phyloP scores from a whole-genome alignment of 2,329 filamentous ascomycete species.

The Clarireedia paspali region DNA sequence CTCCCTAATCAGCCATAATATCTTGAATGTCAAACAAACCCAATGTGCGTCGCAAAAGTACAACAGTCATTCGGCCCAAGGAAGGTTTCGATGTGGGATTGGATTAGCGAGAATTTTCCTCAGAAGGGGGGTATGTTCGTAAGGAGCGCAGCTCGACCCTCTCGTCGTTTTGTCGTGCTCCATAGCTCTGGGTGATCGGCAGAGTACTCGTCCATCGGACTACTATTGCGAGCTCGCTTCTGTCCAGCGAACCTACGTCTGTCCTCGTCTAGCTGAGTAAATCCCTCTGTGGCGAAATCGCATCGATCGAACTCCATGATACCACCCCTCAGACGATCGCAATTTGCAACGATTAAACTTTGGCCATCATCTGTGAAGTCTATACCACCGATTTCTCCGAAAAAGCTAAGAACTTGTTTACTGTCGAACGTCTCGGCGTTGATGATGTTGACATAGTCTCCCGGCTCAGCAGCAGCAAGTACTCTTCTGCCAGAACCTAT shows the following conservation, averaged over 20 bases:
- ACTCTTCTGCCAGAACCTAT: conserved; percentile 58
- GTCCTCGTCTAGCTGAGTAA: conserved; percentile 3
- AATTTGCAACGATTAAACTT: conserved; percentile 61
- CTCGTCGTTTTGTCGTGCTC: conserved; percentile 5
- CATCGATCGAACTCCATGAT: conserved; percentile 30
- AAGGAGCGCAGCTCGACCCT: neutral
- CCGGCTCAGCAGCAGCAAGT: conserved; percentile 67
- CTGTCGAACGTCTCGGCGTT: conserved; percentile 55
- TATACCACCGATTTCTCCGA: conserved; percentile 67
- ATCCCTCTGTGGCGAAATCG: conserved; percentile 18
- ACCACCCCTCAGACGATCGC: conserved; percentile 58
- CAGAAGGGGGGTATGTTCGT: neutral
- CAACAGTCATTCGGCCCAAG: too few species aligned
- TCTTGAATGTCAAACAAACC: too few species aligned
- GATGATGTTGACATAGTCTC: conserved; percentile 65
- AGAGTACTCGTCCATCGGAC: neutral
- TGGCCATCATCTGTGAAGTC: conserved; percentile 59
- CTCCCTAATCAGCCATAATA: too few species aligned
- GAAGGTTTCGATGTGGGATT: too few species aligned
- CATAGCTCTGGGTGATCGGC: neutral
- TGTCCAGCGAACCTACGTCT: neutral
- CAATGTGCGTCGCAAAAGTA: too few species aligned
- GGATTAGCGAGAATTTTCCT: neutral
- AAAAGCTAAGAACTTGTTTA: conserved; percentile 66
- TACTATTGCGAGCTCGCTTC: neutral